Evolutionary conservation across 148 eudicot genomes (phyloP).

Genomic region (Camellia lanceoleosa): DNA sequence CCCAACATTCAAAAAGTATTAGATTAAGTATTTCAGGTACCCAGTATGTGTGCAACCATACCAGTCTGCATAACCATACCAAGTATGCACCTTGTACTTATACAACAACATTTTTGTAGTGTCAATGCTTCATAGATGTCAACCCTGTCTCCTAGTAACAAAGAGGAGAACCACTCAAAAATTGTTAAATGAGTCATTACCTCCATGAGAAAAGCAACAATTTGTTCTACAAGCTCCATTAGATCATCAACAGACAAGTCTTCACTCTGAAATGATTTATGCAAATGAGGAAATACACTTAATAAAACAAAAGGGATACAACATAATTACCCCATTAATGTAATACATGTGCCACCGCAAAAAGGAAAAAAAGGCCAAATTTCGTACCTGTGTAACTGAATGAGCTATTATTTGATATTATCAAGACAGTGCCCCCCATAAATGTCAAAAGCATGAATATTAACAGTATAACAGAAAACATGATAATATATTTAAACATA

Average conservation of each 20-base stretch:
- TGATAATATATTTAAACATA: neutral
- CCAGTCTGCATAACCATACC: too few species aligned
- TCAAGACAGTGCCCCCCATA: neutral
- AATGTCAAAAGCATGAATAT: neutral
- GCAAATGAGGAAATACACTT: neutral
- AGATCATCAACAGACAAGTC: constrained; percentile 63
- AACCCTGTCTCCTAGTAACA: neutral
- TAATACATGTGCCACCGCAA: neutral
- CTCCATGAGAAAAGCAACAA: constrained; percentile 92
- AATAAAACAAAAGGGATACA: neutral
- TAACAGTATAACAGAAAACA: neutral
- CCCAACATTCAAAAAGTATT: too few species aligned
- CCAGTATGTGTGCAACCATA: too few species aligned
- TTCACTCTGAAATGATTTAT: constrained; percentile 50
- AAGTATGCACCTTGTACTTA: too few species aligned
- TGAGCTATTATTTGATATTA: neutral
- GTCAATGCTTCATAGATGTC: too few species aligned
- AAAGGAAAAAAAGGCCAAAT: neutral
- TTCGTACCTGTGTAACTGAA: neutral
- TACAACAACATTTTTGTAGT: too few species aligned
- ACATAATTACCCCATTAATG: neutral
- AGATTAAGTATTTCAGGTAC: too few species aligned
- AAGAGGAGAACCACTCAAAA: neutral
- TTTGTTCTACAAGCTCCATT: constrained; percentile 74
- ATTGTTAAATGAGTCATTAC: constrained; percentile 32